Evolutionary conservation across 139 green algal genomes (phyloP), one percentile per base, ranked within the genome.

Genomic region (Haematococcus lacustris): DNA sequence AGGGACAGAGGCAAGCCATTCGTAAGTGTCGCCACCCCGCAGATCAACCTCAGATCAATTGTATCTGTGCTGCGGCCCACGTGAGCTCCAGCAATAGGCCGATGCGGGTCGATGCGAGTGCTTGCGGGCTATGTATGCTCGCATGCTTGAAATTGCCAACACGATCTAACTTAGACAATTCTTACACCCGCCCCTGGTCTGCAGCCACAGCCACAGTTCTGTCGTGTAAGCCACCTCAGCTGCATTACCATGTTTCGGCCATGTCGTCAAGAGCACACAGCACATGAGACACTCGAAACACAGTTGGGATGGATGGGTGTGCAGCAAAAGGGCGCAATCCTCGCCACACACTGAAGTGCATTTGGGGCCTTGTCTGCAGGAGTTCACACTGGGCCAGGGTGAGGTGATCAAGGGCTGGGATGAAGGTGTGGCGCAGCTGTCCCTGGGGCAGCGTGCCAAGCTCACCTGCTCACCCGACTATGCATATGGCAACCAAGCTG

Each of bases 381-480:
- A n/a, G 50, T 73, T 50, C 68, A 47, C 34, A 7, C 3, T 34
- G 3, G 47, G 43, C 30, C 47, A 47, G 71, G 66, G 38, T 50
- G 40, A 62, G 41, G 67, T 72, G 65, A 23, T 89, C 73, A 75
- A 80, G 61, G 83, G 85, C 40, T 91, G 88, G 88, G 88, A 92
- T 53, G 83, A 91, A 68, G 76, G 80, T 34, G 82, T 91, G 0
- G 73, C 75, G 13, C 77, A 91, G 80, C 85, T 93, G 81, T 80
- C 62, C 64, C 68, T 87, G 33, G 88, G 88, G 25, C 75, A 93
- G 78, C 75, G 79, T 1, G 84, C 87, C 43, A 80, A 85, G 26
- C 76, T 93, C 23, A 87, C 78, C 26, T 86, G 76, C 79, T 76
- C 79, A 0, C 86, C 86, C 23, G 89, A 94, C 70, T 88, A 83